Evolutionary conservation across 2,329 filamentous ascomycete genomes (phyloP).

Genomic region (Nemania abortiva): DNA sequence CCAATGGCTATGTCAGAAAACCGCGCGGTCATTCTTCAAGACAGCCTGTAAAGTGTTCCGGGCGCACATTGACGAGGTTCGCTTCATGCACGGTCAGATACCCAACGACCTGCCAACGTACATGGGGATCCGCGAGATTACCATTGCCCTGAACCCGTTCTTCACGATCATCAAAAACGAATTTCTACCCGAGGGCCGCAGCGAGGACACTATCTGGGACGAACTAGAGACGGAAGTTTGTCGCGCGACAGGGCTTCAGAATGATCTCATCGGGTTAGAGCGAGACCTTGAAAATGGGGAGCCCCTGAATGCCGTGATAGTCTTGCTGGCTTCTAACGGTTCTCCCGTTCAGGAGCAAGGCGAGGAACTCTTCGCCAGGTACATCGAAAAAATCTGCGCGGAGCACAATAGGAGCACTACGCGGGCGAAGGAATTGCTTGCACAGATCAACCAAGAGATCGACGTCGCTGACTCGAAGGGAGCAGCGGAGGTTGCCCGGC

Average conservation of each 20-base stretch:
- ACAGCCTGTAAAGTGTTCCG: constrained; percentile 5
- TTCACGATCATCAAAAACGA: constrained; percentile 6
- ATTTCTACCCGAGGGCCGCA: not conserved
- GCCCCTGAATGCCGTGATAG: constrained; percentile 9
- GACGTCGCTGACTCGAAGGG: not conserved
- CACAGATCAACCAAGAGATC: constrained; percentile 7
- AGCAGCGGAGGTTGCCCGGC: not conserved
- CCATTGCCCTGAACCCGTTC: constrained; percentile 8
- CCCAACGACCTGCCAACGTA: constrained; percentile 9
- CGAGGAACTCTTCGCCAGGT: constrained; percentile 1
- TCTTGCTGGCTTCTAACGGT: not conserved
- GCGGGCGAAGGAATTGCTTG: not conserved
- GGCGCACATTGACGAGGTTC: not conserved
- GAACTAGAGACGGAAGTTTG: constrained; percentile 3
- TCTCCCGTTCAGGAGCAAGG: not conserved
- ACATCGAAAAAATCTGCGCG: not conserved
- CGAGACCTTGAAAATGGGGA: constrained; percentile 10
- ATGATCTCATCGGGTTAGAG: constrained; percentile 17
- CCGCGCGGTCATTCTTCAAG: not conserved
- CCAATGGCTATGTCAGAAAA: constrained; percentile 2
- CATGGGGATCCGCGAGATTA: not conserved
- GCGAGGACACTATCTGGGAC: not conserved
- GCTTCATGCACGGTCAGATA: constrained; percentile 2
- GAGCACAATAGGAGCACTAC: constrained; percentile 1
- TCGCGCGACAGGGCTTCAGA: constrained; percentile 5